These are phyloP conservation scores for Aspergillus sp. DNA, from an alignment of 2,329 filamentous ascomycete species.

Conservation along the genomic window DNA sequence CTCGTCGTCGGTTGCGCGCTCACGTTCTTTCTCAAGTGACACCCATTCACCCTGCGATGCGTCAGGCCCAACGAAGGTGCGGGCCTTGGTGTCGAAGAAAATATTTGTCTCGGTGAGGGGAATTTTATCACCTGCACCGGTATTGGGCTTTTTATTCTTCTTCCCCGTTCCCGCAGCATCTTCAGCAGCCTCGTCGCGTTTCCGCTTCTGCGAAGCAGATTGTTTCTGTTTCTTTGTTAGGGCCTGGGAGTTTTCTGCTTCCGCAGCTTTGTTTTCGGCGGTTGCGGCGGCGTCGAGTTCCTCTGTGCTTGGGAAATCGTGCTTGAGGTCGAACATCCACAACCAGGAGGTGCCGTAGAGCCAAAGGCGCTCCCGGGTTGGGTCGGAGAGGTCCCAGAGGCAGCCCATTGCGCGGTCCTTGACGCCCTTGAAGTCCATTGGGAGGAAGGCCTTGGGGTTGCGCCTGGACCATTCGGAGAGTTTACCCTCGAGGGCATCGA, in stretches of 20 bases:
- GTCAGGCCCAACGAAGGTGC: conserved; percentile 46
- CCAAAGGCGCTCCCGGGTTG: conserved; percentile 67
- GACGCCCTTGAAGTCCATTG: conserved; percentile 69
- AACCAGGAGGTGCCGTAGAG: conserved; percentile 83
- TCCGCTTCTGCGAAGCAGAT: conserved; percentile 38
- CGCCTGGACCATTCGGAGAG: conserved; percentile 83
- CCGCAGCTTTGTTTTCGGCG: conserved; percentile 24
- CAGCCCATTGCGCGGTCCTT: conserved; percentile 80
- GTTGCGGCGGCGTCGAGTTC: conserved; percentile 23
- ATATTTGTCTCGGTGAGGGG: conserved; percentile 45
- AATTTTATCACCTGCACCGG: conserved; percentile 58
- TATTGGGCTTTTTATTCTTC: conserved; percentile 41
- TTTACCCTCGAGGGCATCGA: conserved; percentile 74
- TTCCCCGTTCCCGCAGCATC: conserved; percentile 39
- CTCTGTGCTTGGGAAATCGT: conserved; percentile 58
- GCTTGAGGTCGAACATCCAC: conserved; percentile 84
- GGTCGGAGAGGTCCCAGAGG: conserved; percentile 69
- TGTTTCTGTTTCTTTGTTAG: conserved; percentile 20
- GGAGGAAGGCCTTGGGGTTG: conserved; percentile 75
- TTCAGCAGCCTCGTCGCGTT: conserved; percentile 39
- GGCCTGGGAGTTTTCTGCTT: conserved; percentile 1
- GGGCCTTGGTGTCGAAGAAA: conserved; percentile 48
- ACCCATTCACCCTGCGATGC: conserved; percentile 36
- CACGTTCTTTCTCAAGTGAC: conserved; percentile 31
- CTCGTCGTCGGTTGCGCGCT: conserved; percentile 21